Evolutionary conservation across 345 rosid species (phyloP).

Genomic region (Sonneratia alba): DNA sequence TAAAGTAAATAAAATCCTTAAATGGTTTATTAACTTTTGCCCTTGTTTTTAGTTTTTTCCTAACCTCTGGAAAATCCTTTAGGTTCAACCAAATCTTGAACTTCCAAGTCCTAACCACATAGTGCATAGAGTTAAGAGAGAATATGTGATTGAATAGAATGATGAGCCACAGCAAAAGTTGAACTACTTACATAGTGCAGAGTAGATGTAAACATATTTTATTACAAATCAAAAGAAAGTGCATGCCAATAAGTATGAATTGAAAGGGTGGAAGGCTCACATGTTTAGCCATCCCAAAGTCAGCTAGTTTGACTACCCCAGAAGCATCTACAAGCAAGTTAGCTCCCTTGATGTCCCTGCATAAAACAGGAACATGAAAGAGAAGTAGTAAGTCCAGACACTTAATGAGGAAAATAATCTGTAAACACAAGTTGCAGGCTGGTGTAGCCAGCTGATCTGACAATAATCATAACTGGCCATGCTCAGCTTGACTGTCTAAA

Average conservation of each 20-base stretch:
- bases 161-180: not conserved
- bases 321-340: slow-evolving; percentile 93
- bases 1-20: not conserved
- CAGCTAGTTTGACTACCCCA: slow-evolving; percentile 94
- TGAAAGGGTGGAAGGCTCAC: slow-evolving; percentile 33
- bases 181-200: not conserved
- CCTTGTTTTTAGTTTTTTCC: too few relatives aligned
- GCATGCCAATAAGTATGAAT: not conserved
- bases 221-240: not conserved
- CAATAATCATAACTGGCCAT: not conserved
- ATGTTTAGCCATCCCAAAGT: slow-evolving; percentile 98
- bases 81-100: too few relatives aligned
- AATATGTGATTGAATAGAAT: not conserved
- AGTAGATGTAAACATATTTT: not conserved
- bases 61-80: too few relatives aligned
- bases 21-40: not conserved
- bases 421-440: not conserved
- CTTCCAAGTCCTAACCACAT: not conserved
- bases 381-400: slow-evolving; percentile 10
- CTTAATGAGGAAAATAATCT: not conserved
- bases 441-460: not conserved
- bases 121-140: not conserved
- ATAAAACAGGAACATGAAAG: slow-evolving; percentile 11
- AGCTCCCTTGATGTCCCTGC: slow-evolving; percentile 96
- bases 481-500: not conserved